Evolutionary conservation across 2,329 filamentous ascomycete genomes (phyloP), one percentile per base, ranked within the genome.

Genomic region (Fusarium pseudonygamai): DNA sequence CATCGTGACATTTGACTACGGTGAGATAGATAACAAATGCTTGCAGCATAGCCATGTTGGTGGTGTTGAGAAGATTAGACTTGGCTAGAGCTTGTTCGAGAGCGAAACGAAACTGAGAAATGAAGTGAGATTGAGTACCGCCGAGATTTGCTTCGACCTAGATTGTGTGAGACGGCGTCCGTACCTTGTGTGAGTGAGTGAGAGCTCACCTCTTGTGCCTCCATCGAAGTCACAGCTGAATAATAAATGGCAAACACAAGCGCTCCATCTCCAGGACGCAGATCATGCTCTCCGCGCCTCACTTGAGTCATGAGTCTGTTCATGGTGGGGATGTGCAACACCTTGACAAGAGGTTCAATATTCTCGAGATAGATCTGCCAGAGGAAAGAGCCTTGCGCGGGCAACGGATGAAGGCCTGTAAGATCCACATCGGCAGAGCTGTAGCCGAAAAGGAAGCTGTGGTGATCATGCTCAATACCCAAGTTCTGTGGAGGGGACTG

Each of bases 321-420:
- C 72, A 74, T 74, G 12, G 72, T 75, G 2, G 72, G 72, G n/a
- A 74, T 56, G 30, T 74, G 72, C 22, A 74, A 15, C 12, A 74
- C 69, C 49, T 74, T 75, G 37, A 74, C 47, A 22, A 75, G 28
- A 26, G 72, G 72, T 43, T 75, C 72, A 32, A 74, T 50, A 37
- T 74, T 74, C 60, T 74, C 72, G 5, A 74, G 64, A 24, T 73
- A 74, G 28, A 75, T 62, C 46, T 74, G 72, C 72, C 72, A 74
- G 26, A 75, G 50, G 28, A 67, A 73, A 18, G 69, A 74, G 0
- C 39, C 43, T 10, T 74, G 68, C 4, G 69, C 64, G 0, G 72
- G 72, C 8, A 75, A n/a, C 12, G 72, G 72, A 47, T 75, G 72
- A 30, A 74, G 72, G 14, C 53, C 45, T 7, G 60, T 56, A 16